Conservation (phyloP, 2,329 filamentous ascomycete genomes). For the Colletotrichum sp. region DNA sequence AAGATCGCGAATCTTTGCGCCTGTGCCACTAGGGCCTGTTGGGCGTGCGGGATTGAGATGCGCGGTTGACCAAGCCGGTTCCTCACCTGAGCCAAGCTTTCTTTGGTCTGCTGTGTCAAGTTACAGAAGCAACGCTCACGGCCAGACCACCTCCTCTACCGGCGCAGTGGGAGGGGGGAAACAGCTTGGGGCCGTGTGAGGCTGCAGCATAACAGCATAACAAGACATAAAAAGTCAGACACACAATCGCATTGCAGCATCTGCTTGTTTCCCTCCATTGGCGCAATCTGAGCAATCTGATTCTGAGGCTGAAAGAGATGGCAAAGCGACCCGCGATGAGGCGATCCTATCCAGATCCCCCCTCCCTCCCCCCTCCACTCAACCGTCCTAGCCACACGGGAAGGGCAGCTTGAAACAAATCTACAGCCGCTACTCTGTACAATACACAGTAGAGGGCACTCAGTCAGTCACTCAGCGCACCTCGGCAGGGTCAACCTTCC, state of each 20-base stretch:
- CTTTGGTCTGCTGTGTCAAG: conserved; percentile 10
- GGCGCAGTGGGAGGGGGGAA: not conserved
- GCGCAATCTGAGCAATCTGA: not conserved
- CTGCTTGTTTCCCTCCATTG: not conserved
- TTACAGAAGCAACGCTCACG: not conserved
- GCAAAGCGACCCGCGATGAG: not conserved
- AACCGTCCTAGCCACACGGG: conserved; percentile 7
- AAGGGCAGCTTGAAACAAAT: conserved; percentile 14
- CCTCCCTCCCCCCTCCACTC: not conserved
- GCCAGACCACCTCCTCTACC: not conserved
- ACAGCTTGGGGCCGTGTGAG: not conserved
- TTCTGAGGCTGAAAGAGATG: not conserved
- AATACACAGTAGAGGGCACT: not conserved
- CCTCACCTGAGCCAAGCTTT: conserved; percentile 17
- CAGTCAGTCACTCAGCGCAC: not conserved
- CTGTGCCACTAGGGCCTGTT: conserved; percentile 16
- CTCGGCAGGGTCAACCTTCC: not conserved
- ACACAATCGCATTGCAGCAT: not conserved
- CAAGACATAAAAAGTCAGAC: not conserved
- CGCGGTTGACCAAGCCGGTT: conserved; percentile 9
- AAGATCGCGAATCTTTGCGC: conserved; percentile 21
- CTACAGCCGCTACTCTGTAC: not conserved
- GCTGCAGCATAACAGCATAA: conserved; percentile 3
- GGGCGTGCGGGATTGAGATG: conserved; percentile 22
- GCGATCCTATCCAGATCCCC: conserved; percentile 10